Evolutionary conservation across 148 eudicot species (phyloP).

Genomic region (Heliamphora exappendiculata): DNA sequence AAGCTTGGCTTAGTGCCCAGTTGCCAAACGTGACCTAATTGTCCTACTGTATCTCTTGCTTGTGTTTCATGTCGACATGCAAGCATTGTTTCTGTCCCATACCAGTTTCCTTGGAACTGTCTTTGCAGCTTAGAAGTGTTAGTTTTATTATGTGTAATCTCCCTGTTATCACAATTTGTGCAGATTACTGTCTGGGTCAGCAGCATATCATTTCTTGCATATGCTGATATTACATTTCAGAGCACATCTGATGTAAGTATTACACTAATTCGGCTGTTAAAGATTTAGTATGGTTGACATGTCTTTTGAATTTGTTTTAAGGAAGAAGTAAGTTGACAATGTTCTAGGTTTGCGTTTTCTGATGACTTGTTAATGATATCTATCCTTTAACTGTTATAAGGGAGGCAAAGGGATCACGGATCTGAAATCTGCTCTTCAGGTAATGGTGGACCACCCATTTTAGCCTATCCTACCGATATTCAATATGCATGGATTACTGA

Average conservation of each 20-base stretch:
- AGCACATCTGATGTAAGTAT: constrained; percentile 84
- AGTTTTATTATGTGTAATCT: not conserved
- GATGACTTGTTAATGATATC: constrained; percentile 8
- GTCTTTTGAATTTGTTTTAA: not conserved
- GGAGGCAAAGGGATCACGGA: constrained; percentile 92
- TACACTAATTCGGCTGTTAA: not conserved
- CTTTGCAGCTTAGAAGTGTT: not conserved
- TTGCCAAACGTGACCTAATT: too few relatives aligned
- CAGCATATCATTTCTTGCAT: constrained; percentile 73
- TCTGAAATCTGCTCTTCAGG: constrained; percentile 78
- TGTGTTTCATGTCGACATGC: not conserved
- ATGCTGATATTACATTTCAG: constrained; percentile 65
- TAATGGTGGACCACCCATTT: constrained; percentile 14
- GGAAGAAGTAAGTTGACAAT: too few relatives aligned
- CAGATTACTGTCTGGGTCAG: constrained; percentile 81
- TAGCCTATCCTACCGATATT: not conserved
- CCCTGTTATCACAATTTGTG: constrained; percentile 9
- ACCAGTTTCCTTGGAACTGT: not conserved
- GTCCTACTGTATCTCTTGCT: not conserved
- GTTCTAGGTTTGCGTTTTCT: not conserved
- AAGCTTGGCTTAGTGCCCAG: too few relatives aligned
- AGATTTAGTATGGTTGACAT: not conserved
- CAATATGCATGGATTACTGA: not conserved
- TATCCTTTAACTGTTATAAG: constrained; percentile 28
- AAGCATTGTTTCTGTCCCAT: too few relatives aligned